These are phyloP conservation scores for Neodidymelliopsis sp. DNA, from an alignment of 2,329 filamentous ascomycete species.

Conservation along the genomic window DNA sequence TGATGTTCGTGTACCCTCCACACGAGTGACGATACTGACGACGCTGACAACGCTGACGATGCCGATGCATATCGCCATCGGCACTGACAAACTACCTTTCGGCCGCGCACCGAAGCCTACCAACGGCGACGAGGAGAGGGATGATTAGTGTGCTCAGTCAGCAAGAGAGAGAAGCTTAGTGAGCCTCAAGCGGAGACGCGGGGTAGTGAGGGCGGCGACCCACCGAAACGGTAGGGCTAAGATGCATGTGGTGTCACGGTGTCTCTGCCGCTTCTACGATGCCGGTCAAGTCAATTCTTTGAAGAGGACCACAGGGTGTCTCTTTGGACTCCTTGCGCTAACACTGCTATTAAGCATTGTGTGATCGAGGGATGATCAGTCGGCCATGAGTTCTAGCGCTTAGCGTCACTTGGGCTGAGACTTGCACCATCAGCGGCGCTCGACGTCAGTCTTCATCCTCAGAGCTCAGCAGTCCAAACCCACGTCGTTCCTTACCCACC, in stretches of 20 bases:
- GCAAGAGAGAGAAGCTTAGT: neutral
- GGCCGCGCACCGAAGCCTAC: conserved; percentile 10
- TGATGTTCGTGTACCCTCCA: neutral
- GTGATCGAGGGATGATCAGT: too few species aligned
- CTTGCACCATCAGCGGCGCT: neutral
- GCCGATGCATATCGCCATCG: conserved; percentile 15
- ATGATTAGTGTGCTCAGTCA: conserved; percentile 4
- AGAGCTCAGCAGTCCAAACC: too few species aligned
- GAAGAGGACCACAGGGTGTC: too few species aligned
- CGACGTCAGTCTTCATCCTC: neutral
- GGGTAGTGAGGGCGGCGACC: conserved; percentile 1
- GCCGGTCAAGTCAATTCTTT: too few species aligned
- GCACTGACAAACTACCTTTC: conserved; percentile 12
- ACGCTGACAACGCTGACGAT: conserved; percentile 6
- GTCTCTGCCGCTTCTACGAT: too few species aligned
- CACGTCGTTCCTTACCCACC: too few species aligned
- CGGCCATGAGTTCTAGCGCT: neutral
- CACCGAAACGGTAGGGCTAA: too few species aligned
- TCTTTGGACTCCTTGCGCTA: too few species aligned
- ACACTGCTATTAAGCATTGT: too few species aligned
- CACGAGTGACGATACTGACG: neutral
- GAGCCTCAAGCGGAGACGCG: conserved; percentile 3
- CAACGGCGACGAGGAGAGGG: neutral
- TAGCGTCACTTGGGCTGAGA: conserved; percentile 1
- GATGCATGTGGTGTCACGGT: too few species aligned